Evolutionary conservation across 805 yeast genomes (phyloP), one percentile per base, ranked within the genome.

Genomic region (Pichia manshurica): DNA sequence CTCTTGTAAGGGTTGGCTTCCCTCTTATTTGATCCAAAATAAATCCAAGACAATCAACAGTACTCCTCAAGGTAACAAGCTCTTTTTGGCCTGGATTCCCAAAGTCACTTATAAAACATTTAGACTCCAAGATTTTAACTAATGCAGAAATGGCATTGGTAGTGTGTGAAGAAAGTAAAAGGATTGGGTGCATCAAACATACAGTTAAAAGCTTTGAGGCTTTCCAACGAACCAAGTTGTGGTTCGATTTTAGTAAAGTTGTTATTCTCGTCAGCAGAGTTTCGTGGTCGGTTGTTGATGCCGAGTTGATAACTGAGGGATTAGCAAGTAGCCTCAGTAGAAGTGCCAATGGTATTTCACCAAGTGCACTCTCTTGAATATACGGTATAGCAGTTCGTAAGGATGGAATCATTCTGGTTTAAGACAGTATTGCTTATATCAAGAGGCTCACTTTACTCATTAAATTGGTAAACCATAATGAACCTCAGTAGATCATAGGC

Each of bases 1-100:
- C 96, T 61, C 97, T 77, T 3, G 91, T 82, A 37, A 91, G 72
- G 1, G 89, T 82, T 1, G 95, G 87, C 59, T 89, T 89, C 2
- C 88, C 91, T 60, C 85, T 78, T 48, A 83, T 80, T 41, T 73
- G 68, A 40, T 67, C 64, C 47, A 76, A 69, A 2, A 75, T 57
- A 47, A 58, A 59, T 37, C 70, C 65, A 43, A 77, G 55, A 36
- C 76, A 63, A 35, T 73, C 74, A 31, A 73, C 62, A 47, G 53
- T 68, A 59, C 60, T 61, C 55, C 55, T 71, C 52, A 56, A 67
- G 16, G 67, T 58, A 9, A 54, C 44, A 13, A 58, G 17, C 17
- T 60, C 53, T 32, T 50, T 59, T n/a, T 51, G 51, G 3, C 54
- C 38, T 8, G 67, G 63, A 28, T 63, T 56, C 1, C 46, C 21